Percentiles rank a stretch among this genome's conserved stretches.
phyloP scores from a whole-genome alignment of 1,139 yeast genomes.

The Yamadazyma epiphylla region DNA sequence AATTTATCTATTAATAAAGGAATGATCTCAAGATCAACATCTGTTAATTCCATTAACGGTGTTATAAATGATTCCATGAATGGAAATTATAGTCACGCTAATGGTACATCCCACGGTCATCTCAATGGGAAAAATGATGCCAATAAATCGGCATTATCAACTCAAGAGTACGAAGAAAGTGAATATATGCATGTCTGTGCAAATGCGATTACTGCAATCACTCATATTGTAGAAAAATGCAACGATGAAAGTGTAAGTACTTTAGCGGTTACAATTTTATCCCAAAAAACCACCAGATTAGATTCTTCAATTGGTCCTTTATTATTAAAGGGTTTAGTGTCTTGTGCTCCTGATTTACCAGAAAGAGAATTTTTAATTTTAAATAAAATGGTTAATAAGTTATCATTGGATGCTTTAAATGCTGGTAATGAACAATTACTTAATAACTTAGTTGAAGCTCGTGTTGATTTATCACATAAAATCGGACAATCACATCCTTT shows the following conservation, averaged over 20 bases:
- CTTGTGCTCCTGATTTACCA: conserved; percentile 56
- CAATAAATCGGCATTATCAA: conserved; percentile 1
- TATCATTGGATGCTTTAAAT: conserved; percentile 31
- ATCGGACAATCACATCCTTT: conserved; percentile 42
- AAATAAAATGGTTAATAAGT: conserved; percentile 44
- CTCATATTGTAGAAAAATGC: conserved; percentile 65
- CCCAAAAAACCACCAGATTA: conserved; percentile 66
- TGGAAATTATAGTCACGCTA: no score
- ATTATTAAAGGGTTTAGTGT: conserved; percentile 54
- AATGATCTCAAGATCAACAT: conserved; percentile 7
- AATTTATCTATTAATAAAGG: conserved; percentile 11
- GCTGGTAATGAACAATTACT: conserved; percentile 29
- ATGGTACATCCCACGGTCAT: no score
- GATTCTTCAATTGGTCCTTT: conserved; percentile 36
- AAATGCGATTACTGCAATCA: conserved; percentile 70
- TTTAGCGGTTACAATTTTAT: conserved; percentile 74
- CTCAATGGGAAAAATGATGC: conserved; percentile 4
- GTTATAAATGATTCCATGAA: conserved; percentile 2
- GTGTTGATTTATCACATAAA: conserved; percentile 49
- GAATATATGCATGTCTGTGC: conserved; percentile 40
- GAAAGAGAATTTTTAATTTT: conserved; percentile 57
- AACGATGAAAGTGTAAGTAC: conserved; percentile 76
- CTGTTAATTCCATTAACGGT: conserved; percentile 5
- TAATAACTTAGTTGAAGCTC: conserved; percentile 41
- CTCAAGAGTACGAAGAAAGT: conserved; percentile 22